These are phyloP conservation scores for Penicillium sumatraense DNA, from an alignment of 2,329 filamentous ascomycete species.

Conservation along the genomic window DNA sequence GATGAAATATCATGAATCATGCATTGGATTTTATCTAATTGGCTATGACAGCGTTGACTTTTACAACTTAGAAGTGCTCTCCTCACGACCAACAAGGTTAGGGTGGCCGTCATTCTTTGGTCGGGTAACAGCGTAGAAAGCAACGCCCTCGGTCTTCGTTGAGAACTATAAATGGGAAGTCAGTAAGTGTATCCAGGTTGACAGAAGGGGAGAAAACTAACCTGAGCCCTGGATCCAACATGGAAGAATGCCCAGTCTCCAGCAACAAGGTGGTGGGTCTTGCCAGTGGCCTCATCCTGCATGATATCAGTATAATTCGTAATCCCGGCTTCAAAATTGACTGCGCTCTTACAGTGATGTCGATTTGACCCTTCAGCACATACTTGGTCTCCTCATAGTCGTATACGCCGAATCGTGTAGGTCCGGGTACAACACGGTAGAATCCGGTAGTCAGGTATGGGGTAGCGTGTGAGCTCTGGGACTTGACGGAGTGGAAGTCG, in stretches of 20 bases:
- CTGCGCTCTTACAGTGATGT: conserved; percentile 23
- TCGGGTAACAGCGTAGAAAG: conserved; percentile 19
- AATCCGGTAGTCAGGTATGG: conserved; percentile 28
- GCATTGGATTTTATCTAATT: conserved; percentile 4
- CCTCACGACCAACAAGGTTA: conserved; percentile 16
- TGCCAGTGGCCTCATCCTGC: conserved; percentile 20
- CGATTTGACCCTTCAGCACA: conserved; percentile 30
- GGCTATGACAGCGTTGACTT: conserved; percentile 6
- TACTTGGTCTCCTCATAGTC: conserved; percentile 32
- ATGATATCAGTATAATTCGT: conserved; percentile 3
- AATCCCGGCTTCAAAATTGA: neutral
- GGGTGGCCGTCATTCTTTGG: conserved; percentile 13
- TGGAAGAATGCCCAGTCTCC: conserved; percentile 21
- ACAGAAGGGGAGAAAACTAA: conserved; percentile 3
- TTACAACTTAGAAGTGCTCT: conserved; percentile 18
- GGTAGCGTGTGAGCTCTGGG: conserved; percentile 25
- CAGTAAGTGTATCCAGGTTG: conserved; percentile 5
- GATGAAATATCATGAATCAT: conserved; percentile 5
- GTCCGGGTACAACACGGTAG: conserved; percentile 31
- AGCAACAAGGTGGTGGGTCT: conserved; percentile 17
- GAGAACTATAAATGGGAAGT: conserved; percentile 15
- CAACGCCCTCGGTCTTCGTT: conserved; percentile 17
- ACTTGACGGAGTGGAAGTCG: conserved; percentile 31
- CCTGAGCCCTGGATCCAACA: conserved; percentile 19
- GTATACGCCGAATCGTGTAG: conserved; percentile 26